Evolutionary conservation across 2,329 filamentous ascomycete species (phyloP).

Genomic region (Calonectria hongkongensis): DNA sequence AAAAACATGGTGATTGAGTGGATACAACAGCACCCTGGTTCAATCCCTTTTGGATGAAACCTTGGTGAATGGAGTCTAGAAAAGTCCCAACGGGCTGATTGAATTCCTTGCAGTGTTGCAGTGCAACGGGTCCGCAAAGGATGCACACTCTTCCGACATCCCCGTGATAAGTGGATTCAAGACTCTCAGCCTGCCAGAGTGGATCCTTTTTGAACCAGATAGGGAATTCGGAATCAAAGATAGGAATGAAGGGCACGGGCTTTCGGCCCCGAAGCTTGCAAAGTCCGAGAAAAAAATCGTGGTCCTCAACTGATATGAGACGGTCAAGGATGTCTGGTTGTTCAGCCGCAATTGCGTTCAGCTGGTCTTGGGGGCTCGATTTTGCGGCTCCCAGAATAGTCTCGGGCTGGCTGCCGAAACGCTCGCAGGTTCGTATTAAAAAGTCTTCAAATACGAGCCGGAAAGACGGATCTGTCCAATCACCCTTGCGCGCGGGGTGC

Average conservation of each 20-base stretch:
- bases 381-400: not conserved
- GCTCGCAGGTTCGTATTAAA: not conserved
- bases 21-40: not conserved
- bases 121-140: not conserved
- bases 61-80: not conserved
- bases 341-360: not conserved
- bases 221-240: not conserved
- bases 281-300: not conserved
- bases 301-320: not conserved
- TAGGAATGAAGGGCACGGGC: not conserved
- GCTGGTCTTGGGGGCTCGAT: not conserved
- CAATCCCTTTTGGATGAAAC: not conserved
- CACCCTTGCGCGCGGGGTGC: not conserved
- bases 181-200: not conserved
- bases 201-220: slow-evolving; percentile 3
- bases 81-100: not conserved
- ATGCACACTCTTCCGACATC: not conserved
- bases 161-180: not conserved
- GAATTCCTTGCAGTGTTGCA: not conserved
- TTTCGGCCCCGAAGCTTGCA: not conserved
- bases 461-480: not conserved
- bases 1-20: not conserved
- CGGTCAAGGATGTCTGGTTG: not conserved
- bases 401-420: not conserved
- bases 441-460: not conserved